Evolutionary conservation across 345 rosid genomes (phyloP), one percentile per base, ranked within the genome.

Genomic region (Geranium rotundifolium): DNA sequence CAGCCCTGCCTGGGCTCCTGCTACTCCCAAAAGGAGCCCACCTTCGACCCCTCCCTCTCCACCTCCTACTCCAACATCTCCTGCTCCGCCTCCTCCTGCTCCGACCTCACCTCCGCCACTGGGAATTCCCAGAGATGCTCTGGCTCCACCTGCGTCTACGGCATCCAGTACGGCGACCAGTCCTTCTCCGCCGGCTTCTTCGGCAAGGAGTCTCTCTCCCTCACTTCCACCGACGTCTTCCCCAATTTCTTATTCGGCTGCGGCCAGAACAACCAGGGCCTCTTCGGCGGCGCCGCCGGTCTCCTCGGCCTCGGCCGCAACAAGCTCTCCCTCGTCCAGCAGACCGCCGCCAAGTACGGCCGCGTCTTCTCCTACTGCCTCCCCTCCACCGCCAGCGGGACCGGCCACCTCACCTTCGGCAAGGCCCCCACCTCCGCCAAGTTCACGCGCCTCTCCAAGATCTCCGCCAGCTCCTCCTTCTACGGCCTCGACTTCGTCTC

Each of bases 241-340:
- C 41, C 76, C 59, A 58, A 69, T 27, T 74, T 92, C 67, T 54
- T 65, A 20, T 87, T 92, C 57, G 98, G 98, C 0, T 92, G 98
- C 61, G 96, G 98, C 52, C 78, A 87, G 70, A 80, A 87, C 72
- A 92, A 92, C 65, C 76, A 54, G 5, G 96, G 98, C 12, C 82
- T 87, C n/a, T 92, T 85, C 55, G 73, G 80, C 0, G 82, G 89
- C n/a, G 66, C 81, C 0, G 91, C 96, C 3, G 98, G 93, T 4
- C 67, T 92, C 30, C 77, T 89, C 14, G 98, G 98, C 0, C 88
- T 92, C 1, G 98, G 96, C 64, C 89, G 96, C 0, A 80, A 85
- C 60, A 63, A 73, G 52, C 67, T 89, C 20, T 89, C 98, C 0
- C 37, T 87, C 2, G 85, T 90, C 30, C 79, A 85, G 4, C 98